These are phyloP conservation scores for Venturia aucupariae DNA, from an alignment of 2,329 filamentous ascomycete genomes.

Conservation along the genomic window DNA sequence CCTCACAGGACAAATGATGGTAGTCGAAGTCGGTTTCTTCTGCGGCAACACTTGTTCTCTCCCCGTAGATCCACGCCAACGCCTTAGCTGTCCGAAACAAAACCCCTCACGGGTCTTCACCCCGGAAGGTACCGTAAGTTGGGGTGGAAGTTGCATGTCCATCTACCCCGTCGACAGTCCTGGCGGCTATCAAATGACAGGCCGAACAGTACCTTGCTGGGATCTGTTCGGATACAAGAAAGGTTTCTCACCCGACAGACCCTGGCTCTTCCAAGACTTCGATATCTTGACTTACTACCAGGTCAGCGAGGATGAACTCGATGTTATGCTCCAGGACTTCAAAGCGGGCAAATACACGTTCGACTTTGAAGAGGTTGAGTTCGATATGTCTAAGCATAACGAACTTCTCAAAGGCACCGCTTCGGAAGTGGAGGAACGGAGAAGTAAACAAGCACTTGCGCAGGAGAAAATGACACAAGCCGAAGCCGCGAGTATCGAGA, in stretches of 20 bases:
- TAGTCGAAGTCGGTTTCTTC: conserved; percentile 26
- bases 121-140: conserved; percentile 29
- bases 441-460: conserved; percentile 1
- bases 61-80: conserved; percentile 16
- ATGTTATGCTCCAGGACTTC: conserved; percentile 23
- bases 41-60: conserved; percentile 20
- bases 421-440: conserved; percentile 18
- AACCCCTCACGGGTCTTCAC: conserved; percentile 30
- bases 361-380: conserved; percentile 21
- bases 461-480: conserved; percentile 18
- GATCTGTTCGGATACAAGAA: conserved; percentile 27
- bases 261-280: conserved; percentile 32
- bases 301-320: conserved; percentile 27
- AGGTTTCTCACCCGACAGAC: conserved; percentile 23
- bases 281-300: conserved; percentile 29
- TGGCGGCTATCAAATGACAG: conserved; percentile 34
- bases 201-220: conserved; percentile 26
- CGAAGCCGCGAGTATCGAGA: conserved; percentile 23
- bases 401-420: conserved; percentile 18
- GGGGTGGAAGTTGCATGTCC: conserved; percentile 29
- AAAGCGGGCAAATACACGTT: conserved; percentile 26
- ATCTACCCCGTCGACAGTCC: conserved; percentile 32
- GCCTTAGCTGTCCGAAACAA: conserved; percentile 21
- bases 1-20: conserved; percentile 3
- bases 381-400: conserved; percentile 25